Conservation (phyloP, 129 eudicot species). For the Pulicaria dysenterica region DNA sequence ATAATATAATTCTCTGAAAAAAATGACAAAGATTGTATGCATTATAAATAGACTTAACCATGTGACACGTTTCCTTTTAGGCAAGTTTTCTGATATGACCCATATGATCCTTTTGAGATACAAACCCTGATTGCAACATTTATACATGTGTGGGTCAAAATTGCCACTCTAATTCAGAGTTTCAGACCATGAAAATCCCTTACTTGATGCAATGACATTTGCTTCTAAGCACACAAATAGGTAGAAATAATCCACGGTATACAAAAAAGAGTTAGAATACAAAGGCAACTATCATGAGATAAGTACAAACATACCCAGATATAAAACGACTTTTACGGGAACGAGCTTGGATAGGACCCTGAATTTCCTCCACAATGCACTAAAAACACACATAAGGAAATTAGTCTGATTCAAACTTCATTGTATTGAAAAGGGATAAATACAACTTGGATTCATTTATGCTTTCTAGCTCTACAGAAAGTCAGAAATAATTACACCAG, state of each 20-base stretch:
- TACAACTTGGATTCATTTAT: constrained; percentile 11
- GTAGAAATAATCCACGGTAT: background rate
- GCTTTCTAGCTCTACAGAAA: constrained; percentile 13
- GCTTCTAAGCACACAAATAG: background rate
- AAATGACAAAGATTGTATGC: too few species aligned
- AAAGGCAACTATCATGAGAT: constrained; percentile 15
- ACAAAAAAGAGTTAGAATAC: background rate
- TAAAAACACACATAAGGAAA: constrained; percentile 34
- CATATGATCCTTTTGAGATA: too few species aligned
- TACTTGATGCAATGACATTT: constrained; percentile 7
- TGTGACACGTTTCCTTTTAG: too few species aligned
- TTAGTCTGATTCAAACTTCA: constrained; percentile 5
- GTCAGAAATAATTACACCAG: background rate
- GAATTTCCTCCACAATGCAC: constrained; percentile 99
- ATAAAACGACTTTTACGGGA: constrained; percentile 91
- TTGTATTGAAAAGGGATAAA: constrained; percentile 12
- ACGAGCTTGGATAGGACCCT: constrained; percentile 96
- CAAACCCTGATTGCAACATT: too few species aligned
- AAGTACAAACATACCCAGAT: constrained; percentile 68
- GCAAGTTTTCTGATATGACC: too few species aligned
- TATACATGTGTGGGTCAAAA: too few species aligned
- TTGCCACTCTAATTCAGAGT: background rate
- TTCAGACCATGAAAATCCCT: constrained; percentile 4
- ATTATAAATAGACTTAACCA: too few species aligned
- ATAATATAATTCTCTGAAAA: too few species aligned